Base-by-base conservation (phyloP, 768 basidiomycete species). In the Mycena rosella region DNA sequence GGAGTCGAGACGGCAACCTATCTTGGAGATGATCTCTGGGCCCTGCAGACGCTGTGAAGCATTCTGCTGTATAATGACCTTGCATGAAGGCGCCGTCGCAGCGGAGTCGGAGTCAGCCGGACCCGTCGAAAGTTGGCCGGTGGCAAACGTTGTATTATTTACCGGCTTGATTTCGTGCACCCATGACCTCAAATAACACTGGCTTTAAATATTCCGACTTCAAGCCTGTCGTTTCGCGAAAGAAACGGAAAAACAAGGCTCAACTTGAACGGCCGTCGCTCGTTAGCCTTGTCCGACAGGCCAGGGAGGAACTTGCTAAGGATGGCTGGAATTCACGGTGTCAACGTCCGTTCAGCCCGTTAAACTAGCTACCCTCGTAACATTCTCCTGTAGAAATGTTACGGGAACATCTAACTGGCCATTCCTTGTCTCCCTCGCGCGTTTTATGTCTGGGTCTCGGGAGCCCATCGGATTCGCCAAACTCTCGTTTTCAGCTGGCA, bases 1-100 rank as follows among this genome's bases (percentile, higher is more conserved):
- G 97, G 90, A 0, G 94, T 98, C 10, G 96, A 99, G 79, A 90
- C 92, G 9, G 83, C 91, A n/a, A 87, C 90, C 40, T 91, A 93
- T 82, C 82, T 97, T 65, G 95, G 96, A 13, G 95, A 97, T 73
- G 96, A 96, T 68, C 78, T 97, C 47, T 97, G 96, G 96, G 85
- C 82, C 53, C 57, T 90, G 63, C 83, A 88, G 79, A 84, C 86
- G 68, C 69, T 95, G 75, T 94, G 82, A 84, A 57, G 24, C 34
- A 20, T 10, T 27, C n/a, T 26, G 29, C 38, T 40, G 38, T 40
- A 40, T 40, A 5, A 40, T 40, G 7, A 40, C 32, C 32, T 34
- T 34, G 32, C 11, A 45, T 14, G 27, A 51, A 32, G n/a, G n/a
- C n/a, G n/a, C 22, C 32, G 32, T 34, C 32, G n/a, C n/a, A n/a